Base-by-base conservation (phyloP, 192 early-diverging fungal genomes). In the Pilaira anomala region DNA sequence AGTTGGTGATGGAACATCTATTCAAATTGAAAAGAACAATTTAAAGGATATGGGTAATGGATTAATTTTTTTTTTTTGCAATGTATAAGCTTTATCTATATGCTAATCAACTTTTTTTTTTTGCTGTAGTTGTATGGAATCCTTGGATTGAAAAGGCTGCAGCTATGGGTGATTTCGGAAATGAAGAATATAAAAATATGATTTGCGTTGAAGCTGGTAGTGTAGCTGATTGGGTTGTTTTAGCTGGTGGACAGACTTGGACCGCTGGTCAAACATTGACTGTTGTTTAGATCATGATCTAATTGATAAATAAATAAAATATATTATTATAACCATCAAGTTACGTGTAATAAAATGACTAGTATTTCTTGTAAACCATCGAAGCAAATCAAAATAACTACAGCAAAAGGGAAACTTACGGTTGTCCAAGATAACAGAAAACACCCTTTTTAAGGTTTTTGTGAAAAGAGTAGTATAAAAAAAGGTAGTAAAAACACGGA, bases 71-170 rank as follows among this genome's bases (percentile, higher is more conserved):
- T 3, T 39, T 36, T 61, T 49, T 16, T 67, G 30, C 41, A n/a
- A n/a, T n/a, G n/a, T 41, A 33, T 39, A 19, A 29, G 22, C 0
- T 14, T 13, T 24, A 48, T 9, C 41, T 18, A 66, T 24, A 13
- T 52, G 22, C 8, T 18, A n/a, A 21, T 39, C n/a, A 21, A 21
- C 28, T 19, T 21, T 18, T 21, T 3, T 39, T 36, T 61, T 49
- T 16, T 67, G 30, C 41, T 51, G 62, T 73, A 66, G 91, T 97
- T 39, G 88, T 97, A 28, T 98, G 96, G 96, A 98, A 98, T 65
- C 93, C 94, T 7, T 98, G 96, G 96, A 80, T 80, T 14, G 91
- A 91, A 36, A 95, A 93, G 77, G 88, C 96, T 11, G 72, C 80
- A 41, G 86, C 76, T n/a, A 90, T 98, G 89, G 83, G 79, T 11